Evolutionary conservation across 805 yeast species (phyloP).

Genomic region (Metschnikowia cubensis): DNA sequence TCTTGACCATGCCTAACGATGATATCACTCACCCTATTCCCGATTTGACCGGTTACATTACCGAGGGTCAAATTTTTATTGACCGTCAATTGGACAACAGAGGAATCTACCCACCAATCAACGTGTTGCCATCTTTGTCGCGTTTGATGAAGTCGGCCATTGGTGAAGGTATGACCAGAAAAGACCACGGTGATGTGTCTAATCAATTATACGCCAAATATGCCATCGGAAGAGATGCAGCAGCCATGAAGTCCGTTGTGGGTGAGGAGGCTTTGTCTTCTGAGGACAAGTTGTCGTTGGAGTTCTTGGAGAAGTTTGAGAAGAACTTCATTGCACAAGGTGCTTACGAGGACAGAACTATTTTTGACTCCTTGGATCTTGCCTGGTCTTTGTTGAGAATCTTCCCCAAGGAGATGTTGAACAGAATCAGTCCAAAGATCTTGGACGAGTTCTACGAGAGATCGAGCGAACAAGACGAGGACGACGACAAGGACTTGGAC

Average conservation of each 20-base stretch:
- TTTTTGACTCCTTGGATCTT: slow-evolving; percentile 92
- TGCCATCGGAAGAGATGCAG: slow-evolving; percentile 99
- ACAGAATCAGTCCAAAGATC: slow-evolving; percentile 97
- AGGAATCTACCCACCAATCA: slow-evolving; percentile 98
- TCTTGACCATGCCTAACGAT: slow-evolving; percentile 99
- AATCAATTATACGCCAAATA: slow-evolving; percentile 98
- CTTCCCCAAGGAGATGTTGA: slow-evolving; percentile 97
- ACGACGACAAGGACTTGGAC: slow-evolving; percentile 41
- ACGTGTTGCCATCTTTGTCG: slow-evolving; percentile 94
- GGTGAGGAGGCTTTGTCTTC: slow-evolving; percentile 99
- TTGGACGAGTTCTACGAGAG: slow-evolving; percentile 93
- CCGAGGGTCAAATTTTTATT: slow-evolving; percentile 97
- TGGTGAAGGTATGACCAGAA: slow-evolving; percentile 99
- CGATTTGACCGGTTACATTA: slow-evolving; percentile 98
- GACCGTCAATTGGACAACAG: slow-evolving; percentile 95
- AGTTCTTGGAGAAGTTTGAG: slow-evolving; percentile 96
- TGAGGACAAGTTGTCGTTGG: slow-evolving; percentile 95
- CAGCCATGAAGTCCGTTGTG: slow-evolving; percentile 99
- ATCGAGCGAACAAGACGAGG: slow-evolving; percentile 64
- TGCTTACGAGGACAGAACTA: slow-evolving; percentile 91
- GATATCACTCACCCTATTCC: slow-evolving; percentile 99
- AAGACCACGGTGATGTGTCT: slow-evolving; percentile 99
- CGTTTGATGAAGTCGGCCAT: slow-evolving; percentile 99
- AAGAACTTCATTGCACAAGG: slow-evolving; percentile 94
- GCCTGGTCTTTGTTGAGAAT: slow-evolving; percentile 98